Base-by-base conservation (phyloP, 495 filamentous ascomycete genomes). In the Aspergillus taichungensis region DNA sequence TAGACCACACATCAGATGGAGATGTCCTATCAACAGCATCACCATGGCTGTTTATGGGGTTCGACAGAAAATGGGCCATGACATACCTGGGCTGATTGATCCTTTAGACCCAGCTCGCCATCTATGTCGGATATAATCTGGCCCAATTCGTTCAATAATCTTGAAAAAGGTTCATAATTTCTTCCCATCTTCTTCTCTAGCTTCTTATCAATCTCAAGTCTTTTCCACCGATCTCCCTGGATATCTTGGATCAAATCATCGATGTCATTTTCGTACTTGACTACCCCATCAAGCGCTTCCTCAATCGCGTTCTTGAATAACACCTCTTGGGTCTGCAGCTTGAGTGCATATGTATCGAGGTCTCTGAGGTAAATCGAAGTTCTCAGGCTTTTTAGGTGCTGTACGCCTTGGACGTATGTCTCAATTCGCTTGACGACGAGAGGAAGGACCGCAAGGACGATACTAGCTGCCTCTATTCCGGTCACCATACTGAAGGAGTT, bases 371-470 rank as follows among this genome's bases (percentile, higher is more conserved):
- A 66, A 9, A 47, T 40, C 30, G 18, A 24, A 24, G 18, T 24
- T 24, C 52, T 42, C 8, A 55, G 49, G 0, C 30, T 27, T 28
- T 53, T 54, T 30, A 56, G 37, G 7, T 52, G 56, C 13, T 59
- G 54, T 1, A 66, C 41, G 1, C 60, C 61, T 2, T 45, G 51
- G 2, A 46, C 50, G 32, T 60, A 66, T 18, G 18, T 31, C 12
- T 62, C 56, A 3, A 67, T 6, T 6, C 60, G 60, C 14, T 50
- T 47, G 10, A 66, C 36, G 27, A 63, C 24, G 2, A 63, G 32
- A 3, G 64, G 60, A 13, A 65, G 32, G 12, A 56, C 18, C 0
- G 58, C 58, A 3, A 62, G 55, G 3, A 50, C 46, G 5, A 66
- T 13, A 0, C 62, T 60, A 0, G 51, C 49, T 3, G 47, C 42